These are phyloP conservation scores for Cicer chorassanicum DNA, from an alignment of 306 rosid genomes.

Conservation along the genomic window DNA sequence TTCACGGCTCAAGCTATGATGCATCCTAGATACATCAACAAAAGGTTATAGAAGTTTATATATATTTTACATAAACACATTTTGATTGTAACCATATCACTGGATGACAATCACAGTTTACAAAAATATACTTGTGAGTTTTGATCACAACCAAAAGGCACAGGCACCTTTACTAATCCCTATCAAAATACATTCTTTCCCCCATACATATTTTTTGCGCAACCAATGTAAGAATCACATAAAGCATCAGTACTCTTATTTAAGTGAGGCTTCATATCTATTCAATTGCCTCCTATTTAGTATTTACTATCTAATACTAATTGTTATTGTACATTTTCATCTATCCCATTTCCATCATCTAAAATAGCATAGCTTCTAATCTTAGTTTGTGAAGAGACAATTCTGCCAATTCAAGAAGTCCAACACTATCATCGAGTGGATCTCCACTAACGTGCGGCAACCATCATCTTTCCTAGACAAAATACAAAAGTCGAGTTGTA, in stretches of 20 bases:
- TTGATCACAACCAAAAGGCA: neutral
- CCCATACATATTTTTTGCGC: neutral
- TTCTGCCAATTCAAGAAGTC: neutral
- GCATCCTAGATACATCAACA: neutral
- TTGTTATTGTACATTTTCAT: neutral
- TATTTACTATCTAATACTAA: slow-evolving; percentile 13
- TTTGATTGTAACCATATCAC: neutral
- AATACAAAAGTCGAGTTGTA: neutral
- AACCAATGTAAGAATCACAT: neutral
- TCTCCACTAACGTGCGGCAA: neutral
- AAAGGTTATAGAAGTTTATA: neutral
- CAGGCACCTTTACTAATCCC: neutral
- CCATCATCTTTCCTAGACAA: neutral
- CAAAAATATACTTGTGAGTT: neutral
- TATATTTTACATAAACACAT: neutral
- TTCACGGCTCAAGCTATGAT: neutral
- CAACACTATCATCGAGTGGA: neutral
- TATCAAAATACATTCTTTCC: neutral
- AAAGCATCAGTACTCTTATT: neutral
- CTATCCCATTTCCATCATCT: neutral
- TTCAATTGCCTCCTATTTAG: slow-evolving; percentile 2
- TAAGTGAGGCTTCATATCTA: neutral
- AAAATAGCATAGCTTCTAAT: slow-evolving; percentile 14
- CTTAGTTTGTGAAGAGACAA: neutral
- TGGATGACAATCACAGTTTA: neutral